Conservation (phyloP, 2,329 filamentous ascomycete genomes). For the Hypoxylon sp. region DNA sequence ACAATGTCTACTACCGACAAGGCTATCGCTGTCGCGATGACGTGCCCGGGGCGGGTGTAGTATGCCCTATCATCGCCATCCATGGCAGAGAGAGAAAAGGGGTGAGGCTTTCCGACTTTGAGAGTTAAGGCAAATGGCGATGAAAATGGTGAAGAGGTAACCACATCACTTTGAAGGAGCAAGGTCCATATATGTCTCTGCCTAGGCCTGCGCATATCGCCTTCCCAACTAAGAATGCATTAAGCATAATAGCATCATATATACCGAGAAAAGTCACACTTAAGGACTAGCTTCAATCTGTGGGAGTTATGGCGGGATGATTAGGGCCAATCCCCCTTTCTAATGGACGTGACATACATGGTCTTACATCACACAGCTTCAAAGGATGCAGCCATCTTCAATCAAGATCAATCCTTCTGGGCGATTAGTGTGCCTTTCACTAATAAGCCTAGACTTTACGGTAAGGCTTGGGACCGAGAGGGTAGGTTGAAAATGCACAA, state of each 20-base stretch:
- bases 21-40: slow-evolving; percentile 33
- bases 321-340: not conserved
- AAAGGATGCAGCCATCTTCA: slow-evolving; percentile 1
- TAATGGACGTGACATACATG: not conserved
- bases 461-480: not conserved
- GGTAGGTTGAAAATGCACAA: not conserved
- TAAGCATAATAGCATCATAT: not conserved
- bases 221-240: slow-evolving; percentile 1
- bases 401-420: too few species aligned
- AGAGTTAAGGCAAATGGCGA: not conserved
- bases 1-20: slow-evolving; percentile 41
- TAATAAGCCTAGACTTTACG: not conserved
- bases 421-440: not conserved
- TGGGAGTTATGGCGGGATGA: not conserved
- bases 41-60: slow-evolving; percentile 35
- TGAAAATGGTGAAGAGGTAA: not conserved
- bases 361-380: slow-evolving; percentile 4
- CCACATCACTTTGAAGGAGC: not conserved
- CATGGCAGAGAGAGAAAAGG: slow-evolving; percentile 18
- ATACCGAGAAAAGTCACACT: not conserved
- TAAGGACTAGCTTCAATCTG: not conserved
- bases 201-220: not conserved
- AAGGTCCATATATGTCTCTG: not conserved
- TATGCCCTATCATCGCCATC: slow-evolving; percentile 12
- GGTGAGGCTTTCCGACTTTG: not conserved